Base-by-base conservation (phyloP, 2,329 filamentous ascomycete species). In the Pseudogymnoascus sp. region DNA sequence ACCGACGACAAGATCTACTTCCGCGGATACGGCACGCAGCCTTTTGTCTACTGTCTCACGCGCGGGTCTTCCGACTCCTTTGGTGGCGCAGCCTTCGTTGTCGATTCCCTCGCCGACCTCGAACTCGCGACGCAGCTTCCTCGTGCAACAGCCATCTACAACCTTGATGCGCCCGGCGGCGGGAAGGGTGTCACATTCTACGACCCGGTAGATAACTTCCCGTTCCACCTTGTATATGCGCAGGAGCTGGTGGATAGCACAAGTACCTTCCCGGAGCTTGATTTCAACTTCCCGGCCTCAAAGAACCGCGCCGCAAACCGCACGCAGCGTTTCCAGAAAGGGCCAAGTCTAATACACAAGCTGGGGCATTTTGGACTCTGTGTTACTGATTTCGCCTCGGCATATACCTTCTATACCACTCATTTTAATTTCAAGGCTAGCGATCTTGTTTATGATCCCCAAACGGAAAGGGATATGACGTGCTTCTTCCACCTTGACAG, bases 1-100 rank as follows among this genome's bases (percentile, higher is more conserved):
- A 67, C 66, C 6, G 66, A 64, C 29, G 74, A 79, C 53, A 78
- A 75, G 63, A 80, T 82, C 33, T 88, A 83, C 75, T 86, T 81
- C 72, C 80, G 83, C 42, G 85, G 85, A 17, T 87, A 86, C 69
- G 84, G 85, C 13, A 74, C 74, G 6, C 84, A 87, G 67, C 83
- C 83, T 11, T 87, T 84, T 70, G 75, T 86, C 2, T 77, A 87
- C 50, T 84, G 82, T 66, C 79, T 83, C 59, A 77, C 78, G 64
- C 75, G 76, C 60, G 78, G 80, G 1, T 69, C 73, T 59, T 73
- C 78, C 70, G 75, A 81, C 64, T 74, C 77, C 63, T 88, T 87
- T 69, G 77, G 80, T 5, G 85, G 85, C 1, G 78, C 80, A 0
- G 82, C 78, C 1, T 88, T 84, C 66, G 81, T 80, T 37, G 85